Percentiles rank a stretch among this genome's conserved stretches.
phyloP scores from a whole-genome alignment of 345 rosid species.

The Salix koriyanagi region DNA sequence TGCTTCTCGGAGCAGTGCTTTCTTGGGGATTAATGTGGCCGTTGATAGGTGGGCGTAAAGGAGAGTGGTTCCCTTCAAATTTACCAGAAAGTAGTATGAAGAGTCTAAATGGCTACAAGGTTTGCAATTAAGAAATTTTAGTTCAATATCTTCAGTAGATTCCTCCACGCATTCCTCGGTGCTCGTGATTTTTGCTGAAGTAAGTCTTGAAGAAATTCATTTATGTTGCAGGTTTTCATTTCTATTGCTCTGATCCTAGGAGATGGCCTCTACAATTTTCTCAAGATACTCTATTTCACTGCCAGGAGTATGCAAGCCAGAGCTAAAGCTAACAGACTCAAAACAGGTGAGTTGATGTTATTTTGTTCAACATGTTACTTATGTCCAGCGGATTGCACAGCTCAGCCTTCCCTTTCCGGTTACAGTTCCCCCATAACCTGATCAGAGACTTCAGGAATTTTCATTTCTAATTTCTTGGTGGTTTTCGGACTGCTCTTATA shows the following conservation, averaged over 20 bases:
- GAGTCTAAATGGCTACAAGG: slow-evolving; percentile 89
- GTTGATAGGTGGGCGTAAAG: slow-evolving; percentile 53
- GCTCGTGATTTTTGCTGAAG: not conserved
- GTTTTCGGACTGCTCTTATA: not conserved
- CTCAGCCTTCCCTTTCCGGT: not conserved
- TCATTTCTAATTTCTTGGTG: not conserved
- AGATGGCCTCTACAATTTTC: slow-evolving; percentile 88
- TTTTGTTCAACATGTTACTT: not conserved
- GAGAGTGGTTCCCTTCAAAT: slow-evolving; percentile 64
- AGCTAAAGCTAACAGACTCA: slow-evolving; percentile 24
- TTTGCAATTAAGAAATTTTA: slow-evolving; percentile 11
- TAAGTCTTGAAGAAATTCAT: not conserved
- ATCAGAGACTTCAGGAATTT: not conserved
- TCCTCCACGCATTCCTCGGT: too few relatives aligned
- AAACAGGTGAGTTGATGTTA: slow-evolving; percentile 35
- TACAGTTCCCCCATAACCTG: too few relatives aligned
- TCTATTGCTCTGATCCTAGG: slow-evolving; percentile 81
- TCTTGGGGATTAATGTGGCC: slow-evolving; percentile 99
- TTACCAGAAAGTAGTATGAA: slow-evolving; percentile 69
- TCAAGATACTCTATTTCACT: slow-evolving; percentile 61
- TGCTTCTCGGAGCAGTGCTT: slow-evolving; percentile 80
- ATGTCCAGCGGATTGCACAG: not conserved
- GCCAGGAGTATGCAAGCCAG: slow-evolving; percentile 43
- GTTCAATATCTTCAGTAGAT: not conserved
- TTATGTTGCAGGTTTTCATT: slow-evolving; percentile 60